Conservation (phyloP, 257 asterid species). For the Scutellaria minor region DNA sequence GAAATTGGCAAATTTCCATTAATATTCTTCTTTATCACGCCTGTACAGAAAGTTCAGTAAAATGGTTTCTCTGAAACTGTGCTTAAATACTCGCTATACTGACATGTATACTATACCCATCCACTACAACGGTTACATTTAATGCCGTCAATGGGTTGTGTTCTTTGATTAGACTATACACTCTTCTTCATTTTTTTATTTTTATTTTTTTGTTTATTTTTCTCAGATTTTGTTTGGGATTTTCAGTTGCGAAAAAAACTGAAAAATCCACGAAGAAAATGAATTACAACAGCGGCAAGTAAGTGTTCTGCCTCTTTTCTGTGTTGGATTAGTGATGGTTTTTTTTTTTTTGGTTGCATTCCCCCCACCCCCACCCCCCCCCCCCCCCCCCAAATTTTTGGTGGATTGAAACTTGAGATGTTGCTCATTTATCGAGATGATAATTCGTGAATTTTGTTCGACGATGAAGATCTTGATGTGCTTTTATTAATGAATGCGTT, state of each 20-base stretch:
- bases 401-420: conserved; percentile 31
- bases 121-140: conserved; percentile 45
- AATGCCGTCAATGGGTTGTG: background rate
- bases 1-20: conserved; percentile 29
- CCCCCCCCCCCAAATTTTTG: background rate
- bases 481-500: conserved; percentile 21
- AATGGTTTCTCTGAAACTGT: conserved; percentile 40
- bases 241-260: conserved; percentile 25
- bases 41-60: conserved; percentile 33
- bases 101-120: conserved; percentile 19
- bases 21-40: conserved; percentile 33
- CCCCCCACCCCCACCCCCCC: no score
- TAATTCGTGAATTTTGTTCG: background rate
- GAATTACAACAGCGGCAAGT: conserved; percentile 61
- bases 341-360: conserved; percentile 10
- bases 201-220: background rate
- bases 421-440: conserved; percentile 12
- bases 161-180: conserved; percentile 1
- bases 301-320: conserved; percentile 30
- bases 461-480: conserved; percentile 14
- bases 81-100: conserved; percentile 4
- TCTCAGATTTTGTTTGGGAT: background rate
- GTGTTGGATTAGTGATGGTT: conserved; percentile 1
- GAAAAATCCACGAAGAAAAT: conserved; percentile 34
- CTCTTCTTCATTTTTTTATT: conserved; percentile 7